A percentile compares a stretch with the other conserved stretches of the same genome.
Evolutionary conservation across 495 filamentous ascomycete species (phyloP).

Genomic region (Polyplosphaeria fusca): DNA sequence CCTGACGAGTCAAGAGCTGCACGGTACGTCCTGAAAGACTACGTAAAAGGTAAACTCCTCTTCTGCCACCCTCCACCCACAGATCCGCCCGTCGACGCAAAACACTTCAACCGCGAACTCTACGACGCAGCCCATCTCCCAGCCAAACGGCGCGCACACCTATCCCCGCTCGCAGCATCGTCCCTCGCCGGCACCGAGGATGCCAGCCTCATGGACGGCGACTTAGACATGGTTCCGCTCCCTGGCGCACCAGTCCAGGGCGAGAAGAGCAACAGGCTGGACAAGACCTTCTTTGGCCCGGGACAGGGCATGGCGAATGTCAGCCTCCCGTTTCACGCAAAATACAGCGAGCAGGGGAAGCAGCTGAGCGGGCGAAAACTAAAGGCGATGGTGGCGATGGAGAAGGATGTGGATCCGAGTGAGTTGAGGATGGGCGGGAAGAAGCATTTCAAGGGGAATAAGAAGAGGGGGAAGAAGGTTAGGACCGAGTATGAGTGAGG

Average conservation of each 20-base stretch:
- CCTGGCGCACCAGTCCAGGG: constrained; percentile 53
- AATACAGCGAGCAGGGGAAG: constrained; percentile 84
- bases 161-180: constrained; percentile 39
- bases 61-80: constrained; percentile 84
- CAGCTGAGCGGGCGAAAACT: constrained; percentile 78
- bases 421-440: constrained; percentile 75
- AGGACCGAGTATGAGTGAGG: constrained; percentile 47
- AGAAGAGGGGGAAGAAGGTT: constrained; percentile 50
- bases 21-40: constrained; percentile 90
- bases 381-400: constrained; percentile 76
- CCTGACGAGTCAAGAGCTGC: constrained; percentile 93
- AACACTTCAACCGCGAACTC: constrained; percentile 81
- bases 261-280: constrained; percentile 68
- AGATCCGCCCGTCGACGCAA: constrained; percentile 61
- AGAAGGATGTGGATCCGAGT: constrained; percentile 77
- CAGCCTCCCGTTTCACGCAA: constrained; percentile 76
- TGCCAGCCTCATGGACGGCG: constrained; percentile 40
- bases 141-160: constrained; percentile 60
- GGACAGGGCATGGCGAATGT: constrained; percentile 61
- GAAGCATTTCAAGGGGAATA: constrained; percentile 91
- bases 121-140: constrained; percentile 80
- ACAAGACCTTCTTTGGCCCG: constrained; percentile 81
- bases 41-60: constrained; percentile 91
- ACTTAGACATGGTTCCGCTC: constrained; percentile 38
- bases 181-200: constrained; percentile 36